Percentiles rank a stretch among this genome's conserved stretches.
phyloP scores from a whole-genome alignment of 2,329 filamentous ascomycete genomes.

The Mariannaea sp. region DNA sequence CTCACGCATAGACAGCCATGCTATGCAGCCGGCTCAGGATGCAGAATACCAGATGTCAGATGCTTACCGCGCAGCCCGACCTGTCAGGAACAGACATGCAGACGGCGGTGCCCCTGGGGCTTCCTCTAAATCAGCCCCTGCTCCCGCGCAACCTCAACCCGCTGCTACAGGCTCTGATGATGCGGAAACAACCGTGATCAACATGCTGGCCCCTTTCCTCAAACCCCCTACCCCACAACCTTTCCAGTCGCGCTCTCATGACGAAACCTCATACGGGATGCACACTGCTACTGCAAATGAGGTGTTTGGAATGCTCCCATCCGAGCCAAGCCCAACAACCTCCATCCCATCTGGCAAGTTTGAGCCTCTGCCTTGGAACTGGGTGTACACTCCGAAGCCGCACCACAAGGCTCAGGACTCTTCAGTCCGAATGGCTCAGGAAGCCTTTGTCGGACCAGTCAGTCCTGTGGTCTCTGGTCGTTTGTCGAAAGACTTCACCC shows the following conservation, averaged over 20 bases:
- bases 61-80: conserved; percentile 9
- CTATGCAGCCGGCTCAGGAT: conserved; percentile 6
- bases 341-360: conserved; percentile 41
- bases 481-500: conserved; percentile 27
- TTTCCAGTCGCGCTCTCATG: conserved; percentile 38
- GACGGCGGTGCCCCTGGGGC: conserved; percentile 7
- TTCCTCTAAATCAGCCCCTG: conserved; percentile 16
- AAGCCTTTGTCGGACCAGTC: conserved; percentile 35
- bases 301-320: conserved; percentile 50
- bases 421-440: conserved; percentile 29
- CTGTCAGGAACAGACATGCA: conserved; percentile 12
- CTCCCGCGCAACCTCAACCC: conserved; percentile 14
- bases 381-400: conserved; percentile 49
- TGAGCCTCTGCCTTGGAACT: conserved; percentile 55
- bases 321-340: conserved; percentile 39
- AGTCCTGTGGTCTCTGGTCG: conserved; percentile 35
- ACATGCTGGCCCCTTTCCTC: conserved; percentile 56
- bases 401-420: conserved; percentile 27
- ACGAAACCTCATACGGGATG: conserved; percentile 60
- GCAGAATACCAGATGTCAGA: conserved; percentile 13
- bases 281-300: conserved; percentile 57
- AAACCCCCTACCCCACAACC: conserved; percentile 51
- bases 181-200: conserved; percentile 48
- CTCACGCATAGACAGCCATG: background rate
- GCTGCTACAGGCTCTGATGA: conserved; percentile 35